Evolutionary conservation across 768 basidiomycete species (phyloP).

Genomic region (Boletus reticulatus): DNA sequence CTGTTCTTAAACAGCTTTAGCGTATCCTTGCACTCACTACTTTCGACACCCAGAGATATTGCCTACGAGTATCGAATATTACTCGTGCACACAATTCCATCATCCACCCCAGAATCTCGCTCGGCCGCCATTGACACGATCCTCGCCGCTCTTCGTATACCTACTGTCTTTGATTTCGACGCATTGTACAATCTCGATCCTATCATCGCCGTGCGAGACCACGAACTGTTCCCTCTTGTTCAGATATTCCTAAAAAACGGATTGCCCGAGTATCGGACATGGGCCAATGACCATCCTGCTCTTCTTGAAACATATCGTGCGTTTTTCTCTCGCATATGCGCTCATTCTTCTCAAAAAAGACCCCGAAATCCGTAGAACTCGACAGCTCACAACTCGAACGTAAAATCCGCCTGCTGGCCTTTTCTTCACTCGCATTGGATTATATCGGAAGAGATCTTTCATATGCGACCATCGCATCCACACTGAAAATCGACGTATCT

Average conservation of each 20-base stretch:
- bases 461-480: slow-evolving; percentile 66
- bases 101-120: slow-evolving; percentile 49
- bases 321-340: slow-evolving; percentile 13
- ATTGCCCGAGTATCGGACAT: slow-evolving; percentile 57
- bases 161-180: slow-evolving; percentile 78
- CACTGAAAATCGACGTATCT: slow-evolving; percentile 58
- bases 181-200: slow-evolving; percentile 73
- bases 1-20: slow-evolving; percentile 27
- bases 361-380: slow-evolving; percentile 40
- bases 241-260: slow-evolving; percentile 70
- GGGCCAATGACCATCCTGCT: slow-evolving; percentile 51
- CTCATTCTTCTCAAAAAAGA: neutral
- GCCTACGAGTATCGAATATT: slow-evolving; percentile 66
- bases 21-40: neutral
- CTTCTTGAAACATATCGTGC: slow-evolving; percentile 58
- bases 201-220: slow-evolving; percentile 60
- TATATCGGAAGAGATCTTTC: slow-evolving; percentile 72
- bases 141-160: slow-evolving; percentile 60
- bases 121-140: slow-evolving; percentile 60
- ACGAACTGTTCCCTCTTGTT: slow-evolving; percentile 73
- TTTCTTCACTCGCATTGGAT: slow-evolving; percentile 75
- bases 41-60: slow-evolving; percentile 39
- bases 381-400: slow-evolving; percentile 59
- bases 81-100: slow-evolving; percentile 59
- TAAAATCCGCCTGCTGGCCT: slow-evolving; percentile 76